Percentiles rank a stretch among this genome's conserved stretches.
These are phyloP conservation scores for Eustoma russellianum DNA, from an alignment of 257 asterid genomes.

Conservation along the genomic window DNA sequence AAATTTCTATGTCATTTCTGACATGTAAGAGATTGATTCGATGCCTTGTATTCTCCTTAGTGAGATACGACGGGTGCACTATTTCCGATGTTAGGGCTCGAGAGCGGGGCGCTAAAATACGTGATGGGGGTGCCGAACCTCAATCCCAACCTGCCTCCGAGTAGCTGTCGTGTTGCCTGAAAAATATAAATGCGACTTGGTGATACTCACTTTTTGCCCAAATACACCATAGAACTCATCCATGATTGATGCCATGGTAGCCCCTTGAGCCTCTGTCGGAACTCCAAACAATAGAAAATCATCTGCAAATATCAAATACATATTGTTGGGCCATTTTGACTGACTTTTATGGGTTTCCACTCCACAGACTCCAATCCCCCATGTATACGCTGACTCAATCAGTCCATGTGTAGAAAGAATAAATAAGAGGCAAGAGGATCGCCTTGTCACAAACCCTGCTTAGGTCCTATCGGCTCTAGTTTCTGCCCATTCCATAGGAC, in stretches of 20 bases:
- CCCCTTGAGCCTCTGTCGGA: not conserved
- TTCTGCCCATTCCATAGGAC: too few relatives aligned
- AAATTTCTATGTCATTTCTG: too few relatives aligned
- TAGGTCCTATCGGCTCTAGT: too few relatives aligned
- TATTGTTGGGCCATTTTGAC: not conserved
- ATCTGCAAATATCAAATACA: not conserved
- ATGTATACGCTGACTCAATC: not conserved
- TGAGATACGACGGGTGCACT: too few relatives aligned
- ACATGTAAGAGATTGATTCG: too few relatives aligned
- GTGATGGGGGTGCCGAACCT: not conserved
- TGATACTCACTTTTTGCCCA: not conserved
- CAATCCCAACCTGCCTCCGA: not conserved
- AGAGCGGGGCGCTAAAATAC: too few relatives aligned
- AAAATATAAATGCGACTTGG: not conserved
- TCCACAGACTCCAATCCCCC: not conserved
- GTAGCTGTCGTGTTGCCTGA: not conserved
- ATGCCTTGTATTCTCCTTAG: too few relatives aligned
- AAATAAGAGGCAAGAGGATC: too few relatives aligned
- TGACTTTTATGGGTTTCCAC: not conserved
- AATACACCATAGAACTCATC: not conserved
- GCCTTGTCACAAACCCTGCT: too few relatives aligned
- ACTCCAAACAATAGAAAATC: not conserved
- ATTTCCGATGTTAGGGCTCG: too few relatives aligned
- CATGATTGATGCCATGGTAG: not conserved
- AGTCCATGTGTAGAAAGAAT: too few relatives aligned